A percentile compares a stretch with the other conserved stretches of the same genome.
phyloP scores from a whole-genome alignment of 352 stramenopile species.

The Achlya hypogyna region DNA sequence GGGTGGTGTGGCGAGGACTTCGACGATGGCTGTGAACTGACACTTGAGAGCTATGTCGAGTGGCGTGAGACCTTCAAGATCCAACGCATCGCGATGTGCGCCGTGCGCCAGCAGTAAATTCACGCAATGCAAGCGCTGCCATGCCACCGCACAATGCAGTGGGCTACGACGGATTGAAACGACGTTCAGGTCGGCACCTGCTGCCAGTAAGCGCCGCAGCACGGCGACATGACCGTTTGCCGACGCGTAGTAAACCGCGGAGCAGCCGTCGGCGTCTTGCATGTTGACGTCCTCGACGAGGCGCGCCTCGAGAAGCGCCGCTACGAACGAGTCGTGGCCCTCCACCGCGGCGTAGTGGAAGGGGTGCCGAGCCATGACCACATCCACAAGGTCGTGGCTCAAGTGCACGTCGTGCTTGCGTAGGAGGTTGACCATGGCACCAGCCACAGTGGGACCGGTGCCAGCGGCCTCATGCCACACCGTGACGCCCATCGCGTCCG shows the following conservation, averaged over 20 bases:
- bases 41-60: slow-evolving; percentile 23
- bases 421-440: slow-evolving; percentile 45
- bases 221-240: slow-evolving; percentile 54
- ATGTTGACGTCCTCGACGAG: slow-evolving; percentile 61
- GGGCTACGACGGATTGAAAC: slow-evolving; percentile 51
- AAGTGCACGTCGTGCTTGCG: slow-evolving; percentile 40
- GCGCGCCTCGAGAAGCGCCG: slow-evolving; percentile 35
- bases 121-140: slow-evolving; percentile 56
- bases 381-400: slow-evolving; percentile 46
- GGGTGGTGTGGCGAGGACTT: neutral
- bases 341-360: slow-evolving; percentile 78
- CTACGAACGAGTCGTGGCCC: slow-evolving; percentile 45
- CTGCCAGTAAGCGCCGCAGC: slow-evolving; percentile 36
- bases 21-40: neutral
- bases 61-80: slow-evolving; percentile 42
- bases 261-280: slow-evolving; percentile 48
- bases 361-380: slow-evolving; percentile 67
- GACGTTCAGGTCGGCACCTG: slow-evolving; percentile 43
- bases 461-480: slow-evolving; percentile 73
- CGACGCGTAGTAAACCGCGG: slow-evolving; percentile 63
- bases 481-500: slow-evolving; percentile 71
- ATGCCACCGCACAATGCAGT: slow-evolving; percentile 67
- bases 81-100: slow-evolving; percentile 22
- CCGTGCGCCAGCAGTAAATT: slow-evolving; percentile 38
- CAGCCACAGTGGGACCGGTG: slow-evolving; percentile 23